Percentiles rank a stretch among this genome's conserved stretches.
Conservation (phyloP, 805 yeast species). For the Ogataea henricii region DNA sequence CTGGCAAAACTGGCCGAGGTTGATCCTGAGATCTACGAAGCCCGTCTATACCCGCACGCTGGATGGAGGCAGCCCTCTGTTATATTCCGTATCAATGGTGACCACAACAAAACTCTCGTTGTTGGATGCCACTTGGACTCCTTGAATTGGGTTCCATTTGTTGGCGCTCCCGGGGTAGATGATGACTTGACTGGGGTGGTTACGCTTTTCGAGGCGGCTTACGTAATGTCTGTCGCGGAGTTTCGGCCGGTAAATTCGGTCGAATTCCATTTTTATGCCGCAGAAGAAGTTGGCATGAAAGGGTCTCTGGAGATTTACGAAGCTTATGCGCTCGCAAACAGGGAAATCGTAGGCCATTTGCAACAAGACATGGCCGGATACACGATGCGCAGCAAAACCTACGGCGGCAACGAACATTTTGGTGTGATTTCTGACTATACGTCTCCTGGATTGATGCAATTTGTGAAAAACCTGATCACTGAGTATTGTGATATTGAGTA, state of each 20-base stretch:
- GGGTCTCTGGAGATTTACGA: constrained; percentile 83
- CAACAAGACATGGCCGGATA: constrained; percentile 96
- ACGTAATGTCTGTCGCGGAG: constrained; percentile 49
- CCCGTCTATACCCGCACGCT: constrained; percentile 56
- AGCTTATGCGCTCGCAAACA: constrained; percentile 45
- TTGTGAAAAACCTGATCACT: constrained; percentile 60
- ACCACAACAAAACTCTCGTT: constrained; percentile 49
- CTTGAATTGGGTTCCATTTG: constrained; percentile 61
- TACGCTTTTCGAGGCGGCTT: constrained; percentile 72
- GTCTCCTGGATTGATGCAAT: constrained; percentile 53
- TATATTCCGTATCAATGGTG: constrained; percentile 56
- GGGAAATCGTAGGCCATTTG: constrained; percentile 74
- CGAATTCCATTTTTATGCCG: constrained; percentile 93
- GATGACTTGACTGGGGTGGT: constrained; percentile 91
- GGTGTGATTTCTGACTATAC: constrained; percentile 83
- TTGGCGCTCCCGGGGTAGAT: constrained; percentile 92
- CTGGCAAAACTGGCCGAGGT: constrained; percentile 34
- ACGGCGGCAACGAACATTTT: constrained; percentile 60
- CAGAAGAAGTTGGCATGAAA: constrained; percentile 89
- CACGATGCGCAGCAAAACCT: constrained; percentile 50
- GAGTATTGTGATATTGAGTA: constrained; percentile 68
- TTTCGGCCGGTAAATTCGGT: constrained; percentile 51
- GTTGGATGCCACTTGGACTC: constrained; percentile 93
- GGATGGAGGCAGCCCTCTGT: constrained; percentile 79
- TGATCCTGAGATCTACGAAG: constrained; percentile 34